A percentile compares a stretch with the other conserved stretches of the same genome.
Evolutionary conservation across 1,284 basidiomycete genomes (phyloP).

Genomic region (Hemileia vastatrix): DNA sequence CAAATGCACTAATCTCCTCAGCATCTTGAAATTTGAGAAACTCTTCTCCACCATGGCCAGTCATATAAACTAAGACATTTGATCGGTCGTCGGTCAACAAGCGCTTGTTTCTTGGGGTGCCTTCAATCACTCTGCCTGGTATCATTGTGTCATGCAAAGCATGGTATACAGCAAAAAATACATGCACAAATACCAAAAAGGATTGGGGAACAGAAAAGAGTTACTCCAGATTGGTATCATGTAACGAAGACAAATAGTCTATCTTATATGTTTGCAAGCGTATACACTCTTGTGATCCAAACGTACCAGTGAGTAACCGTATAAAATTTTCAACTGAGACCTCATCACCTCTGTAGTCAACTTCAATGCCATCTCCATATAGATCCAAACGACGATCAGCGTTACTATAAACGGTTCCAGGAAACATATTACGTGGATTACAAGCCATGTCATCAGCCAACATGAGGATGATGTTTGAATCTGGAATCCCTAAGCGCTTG

Average conservation of each 20-base stretch:
- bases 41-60: conserved; percentile 93
- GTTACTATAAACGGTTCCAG: conserved; percentile 81
- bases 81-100: conserved; percentile 81
- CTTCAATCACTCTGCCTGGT: conserved; percentile 34
- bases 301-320: conserved; percentile 70
- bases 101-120: conserved; percentile 78
- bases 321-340: conserved; percentile 96
- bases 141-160: background rate
- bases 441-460: conserved; percentile 93
- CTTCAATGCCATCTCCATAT: conserved; percentile 93
- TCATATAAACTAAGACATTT: conserved; percentile 96
- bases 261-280: background rate
- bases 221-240: background rate
- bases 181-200: background rate
- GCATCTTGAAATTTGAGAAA: conserved; percentile 99
- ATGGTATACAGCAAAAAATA: background rate
- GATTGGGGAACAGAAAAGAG: background rate
- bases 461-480: conserved; percentile 98
- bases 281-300: background rate
- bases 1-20: conserved; percentile 92
- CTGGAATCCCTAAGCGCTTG: conserved; percentile 92
- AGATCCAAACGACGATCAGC: conserved; percentile 68
- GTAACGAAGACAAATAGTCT: background rate
- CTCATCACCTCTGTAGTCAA: conserved; percentile 95
- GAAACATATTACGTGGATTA: conserved; percentile 81